A percentile compares a stretch with the other conserved stretches of the same genome.
Conservation (phyloP, 306 rosid species). For the Cucumis melo region DNA sequence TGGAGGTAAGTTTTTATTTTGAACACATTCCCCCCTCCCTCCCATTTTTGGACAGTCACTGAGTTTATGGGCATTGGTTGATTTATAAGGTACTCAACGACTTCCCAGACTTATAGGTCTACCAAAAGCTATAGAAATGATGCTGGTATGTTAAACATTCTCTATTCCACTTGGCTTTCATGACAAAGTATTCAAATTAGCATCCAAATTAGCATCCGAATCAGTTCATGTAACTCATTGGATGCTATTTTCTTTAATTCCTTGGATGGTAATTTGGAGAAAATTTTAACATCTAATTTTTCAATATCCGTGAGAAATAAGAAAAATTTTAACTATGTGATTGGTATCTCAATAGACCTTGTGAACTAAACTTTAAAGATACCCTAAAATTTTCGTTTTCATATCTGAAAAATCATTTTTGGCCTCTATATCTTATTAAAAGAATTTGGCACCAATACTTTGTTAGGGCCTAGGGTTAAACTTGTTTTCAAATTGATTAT, state of each 20-base stretch:
- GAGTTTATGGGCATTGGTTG: constrained; percentile 18
- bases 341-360: background rate
- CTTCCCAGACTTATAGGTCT: constrained; percentile 94
- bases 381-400: background rate
- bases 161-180: background rate
- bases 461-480: background rate
- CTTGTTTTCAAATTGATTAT: background rate
- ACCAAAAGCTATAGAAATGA: constrained; percentile 74
- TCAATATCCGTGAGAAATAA: background rate
- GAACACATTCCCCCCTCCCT: background rate
- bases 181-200: background rate
- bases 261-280: background rate
- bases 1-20: constrained; percentile 52
- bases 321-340: background rate
- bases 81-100: constrained; percentile 75
- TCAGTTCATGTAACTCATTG: background rate
- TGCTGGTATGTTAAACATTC: constrained; percentile 49
- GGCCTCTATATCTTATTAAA: background rate
- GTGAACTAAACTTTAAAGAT: background rate
- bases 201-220: too few relatives aligned
- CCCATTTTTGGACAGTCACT: background rate
- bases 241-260: background rate
- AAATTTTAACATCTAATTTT: background rate
- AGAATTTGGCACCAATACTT: background rate
- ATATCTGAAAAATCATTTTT: background rate